phyloP scores from a whole-genome alignment of 139 green algal genomes.

The Yamagishiella unicocca region DNA sequence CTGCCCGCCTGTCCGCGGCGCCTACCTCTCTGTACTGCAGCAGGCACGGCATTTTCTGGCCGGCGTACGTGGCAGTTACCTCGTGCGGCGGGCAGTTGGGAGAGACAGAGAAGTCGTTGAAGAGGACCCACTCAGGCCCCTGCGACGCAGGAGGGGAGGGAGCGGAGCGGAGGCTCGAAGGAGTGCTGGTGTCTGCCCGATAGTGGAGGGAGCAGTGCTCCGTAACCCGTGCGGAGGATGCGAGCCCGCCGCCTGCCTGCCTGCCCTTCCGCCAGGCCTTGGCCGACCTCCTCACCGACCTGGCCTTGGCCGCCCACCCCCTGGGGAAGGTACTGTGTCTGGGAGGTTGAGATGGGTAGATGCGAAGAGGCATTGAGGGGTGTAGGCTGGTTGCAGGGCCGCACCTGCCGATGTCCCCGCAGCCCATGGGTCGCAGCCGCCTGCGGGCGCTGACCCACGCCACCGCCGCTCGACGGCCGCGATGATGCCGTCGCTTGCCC shows the following conservation, averaged over 20 bases:
- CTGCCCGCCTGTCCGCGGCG: not conserved
- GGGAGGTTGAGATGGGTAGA: too few species aligned
- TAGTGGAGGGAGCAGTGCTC: too few species aligned
- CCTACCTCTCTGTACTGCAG: conserved; percentile 83
- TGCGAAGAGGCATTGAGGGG: too few species aligned
- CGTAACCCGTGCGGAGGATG: too few species aligned
- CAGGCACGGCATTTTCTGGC: conserved; percentile 88
- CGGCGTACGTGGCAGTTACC: conserved; percentile 72
- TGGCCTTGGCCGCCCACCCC: too few species aligned
- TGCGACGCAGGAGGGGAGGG: not conserved
- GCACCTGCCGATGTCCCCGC: not conserved
- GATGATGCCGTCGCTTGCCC: not conserved
- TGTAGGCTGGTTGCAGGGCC: too few species aligned
- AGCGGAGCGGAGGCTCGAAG: not conserved
- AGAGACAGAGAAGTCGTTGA: conserved; percentile 92
- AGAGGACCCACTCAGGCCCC: conserved; percentile 82
- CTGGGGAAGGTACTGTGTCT: too few species aligned
- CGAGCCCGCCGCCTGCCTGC: too few species aligned
- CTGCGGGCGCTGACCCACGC: not conserved
- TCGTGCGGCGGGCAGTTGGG: conserved; percentile 60
- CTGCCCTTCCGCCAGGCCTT: too few species aligned
- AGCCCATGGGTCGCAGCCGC: not conserved
- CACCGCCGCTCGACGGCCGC: not conserved
- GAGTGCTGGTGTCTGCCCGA: too few species aligned
- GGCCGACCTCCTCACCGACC: too few species aligned